phyloP scores from a whole-genome alignment of 148 eudicot genomes.

The Heliosperma pusillum region DNA sequence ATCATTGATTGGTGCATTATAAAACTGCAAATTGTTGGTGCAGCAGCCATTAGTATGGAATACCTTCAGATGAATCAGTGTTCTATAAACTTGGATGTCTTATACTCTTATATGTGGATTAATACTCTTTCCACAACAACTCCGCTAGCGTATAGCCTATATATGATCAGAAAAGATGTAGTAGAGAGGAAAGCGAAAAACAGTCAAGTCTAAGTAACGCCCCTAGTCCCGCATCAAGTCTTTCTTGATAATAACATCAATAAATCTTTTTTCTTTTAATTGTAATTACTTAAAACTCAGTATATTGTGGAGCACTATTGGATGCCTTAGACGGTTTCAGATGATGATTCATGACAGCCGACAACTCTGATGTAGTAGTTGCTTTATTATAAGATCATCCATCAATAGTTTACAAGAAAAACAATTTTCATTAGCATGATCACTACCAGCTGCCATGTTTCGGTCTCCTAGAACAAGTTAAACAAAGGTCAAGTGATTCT shows the following conservation, averaged over 20 bases:
- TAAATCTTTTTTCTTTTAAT: not conserved
- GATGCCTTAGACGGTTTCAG: no score
- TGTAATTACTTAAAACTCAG: no score
- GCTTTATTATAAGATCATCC: not conserved
- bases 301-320: no score
- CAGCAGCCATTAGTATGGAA: constrained; percentile 13
- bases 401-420: not conserved
- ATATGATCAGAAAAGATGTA: not conserved
- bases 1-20: constrained; percentile 78
- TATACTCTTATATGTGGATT: no score
- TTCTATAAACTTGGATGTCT: not conserved
- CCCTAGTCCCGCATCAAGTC: not conserved
- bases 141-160: not conserved
- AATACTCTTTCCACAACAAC: no score
- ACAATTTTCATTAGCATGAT: not conserved
- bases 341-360: no score
- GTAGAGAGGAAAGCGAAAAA: not conserved
- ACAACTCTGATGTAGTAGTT: no score
- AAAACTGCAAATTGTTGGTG: constrained; percentile 42
- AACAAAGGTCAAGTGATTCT: no score
- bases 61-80: not conserved
- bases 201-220: not conserved
- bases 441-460: not conserved
- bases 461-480: not conserved
- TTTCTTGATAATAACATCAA: not conserved